Conservation (phyloP, 495 filamentous ascomycete species). For the Trichoderma erinaceum region DNA sequence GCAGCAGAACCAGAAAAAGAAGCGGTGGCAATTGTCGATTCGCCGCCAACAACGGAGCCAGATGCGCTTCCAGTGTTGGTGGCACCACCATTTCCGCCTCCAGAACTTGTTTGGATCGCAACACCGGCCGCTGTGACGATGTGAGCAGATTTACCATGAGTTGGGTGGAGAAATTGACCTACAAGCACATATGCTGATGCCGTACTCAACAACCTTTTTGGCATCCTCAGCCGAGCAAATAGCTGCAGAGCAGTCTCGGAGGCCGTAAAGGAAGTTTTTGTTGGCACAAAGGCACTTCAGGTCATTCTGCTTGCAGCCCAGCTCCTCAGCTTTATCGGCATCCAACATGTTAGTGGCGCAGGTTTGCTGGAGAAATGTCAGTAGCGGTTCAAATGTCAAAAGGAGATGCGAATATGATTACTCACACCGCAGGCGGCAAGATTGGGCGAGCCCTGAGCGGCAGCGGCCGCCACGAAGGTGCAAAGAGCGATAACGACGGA, state of each 20-base stretch:
- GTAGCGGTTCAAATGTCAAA: background rate
- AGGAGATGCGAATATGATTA: background rate
- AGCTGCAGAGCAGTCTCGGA: conserved; percentile 70
- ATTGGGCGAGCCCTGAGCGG: background rate
- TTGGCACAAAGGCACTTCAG: conserved; percentile 64
- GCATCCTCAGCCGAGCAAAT: conserved; percentile 46
- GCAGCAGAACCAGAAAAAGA: conserved; percentile 15
- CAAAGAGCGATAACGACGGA: conserved; percentile 9
- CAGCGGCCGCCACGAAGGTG: background rate
- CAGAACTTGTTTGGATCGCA: conserved; percentile 19
- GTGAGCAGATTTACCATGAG: background rate
- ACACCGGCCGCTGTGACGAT: conserved; percentile 15
- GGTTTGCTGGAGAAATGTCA: conserved; percentile 44
- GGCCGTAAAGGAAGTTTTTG: conserved; percentile 62
- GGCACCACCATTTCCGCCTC: conserved; percentile 23
- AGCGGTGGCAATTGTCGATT: conserved; percentile 16
- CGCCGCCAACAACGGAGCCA: conserved; percentile 16
- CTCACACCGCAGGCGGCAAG: conserved; percentile 14
- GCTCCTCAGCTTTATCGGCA: conserved; percentile 41
- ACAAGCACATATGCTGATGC: conserved; percentile 29
- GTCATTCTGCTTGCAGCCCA: conserved; percentile 56
- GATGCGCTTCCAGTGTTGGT: conserved; percentile 16
- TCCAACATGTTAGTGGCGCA: conserved; percentile 69
- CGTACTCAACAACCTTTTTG: conserved; percentile 30
- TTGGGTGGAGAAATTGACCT: conserved; percentile 11